A percentile compares a stretch with the other conserved stretches of the same genome.
These are phyloP conservation scores for Saccharomycopsis schoenii DNA, from an alignment of 805 yeast species.

Conservation along the genomic window DNA sequence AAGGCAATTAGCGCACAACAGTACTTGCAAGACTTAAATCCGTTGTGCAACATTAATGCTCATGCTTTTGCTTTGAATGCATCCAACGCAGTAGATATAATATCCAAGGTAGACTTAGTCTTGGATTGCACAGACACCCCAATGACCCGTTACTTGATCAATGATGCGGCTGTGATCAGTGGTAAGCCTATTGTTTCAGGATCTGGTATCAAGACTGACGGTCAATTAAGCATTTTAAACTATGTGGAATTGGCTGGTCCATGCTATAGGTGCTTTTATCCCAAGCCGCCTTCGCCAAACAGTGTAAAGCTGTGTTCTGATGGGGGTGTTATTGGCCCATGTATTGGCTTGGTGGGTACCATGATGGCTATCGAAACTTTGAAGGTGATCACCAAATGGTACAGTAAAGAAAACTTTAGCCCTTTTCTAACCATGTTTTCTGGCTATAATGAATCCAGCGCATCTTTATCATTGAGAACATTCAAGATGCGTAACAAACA, in stretches of 20 bases:
- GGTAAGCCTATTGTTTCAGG: constrained; percentile 79
- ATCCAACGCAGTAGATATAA: constrained; percentile 52
- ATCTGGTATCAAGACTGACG: constrained; percentile 84
- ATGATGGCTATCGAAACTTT: constrained; percentile 85
- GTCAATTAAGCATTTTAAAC: constrained; percentile 75
- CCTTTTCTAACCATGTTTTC: constrained; percentile 65
- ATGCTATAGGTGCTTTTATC: constrained; percentile 90
- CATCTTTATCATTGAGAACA: constrained; percentile 47
- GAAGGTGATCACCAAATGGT: constrained; percentile 54
- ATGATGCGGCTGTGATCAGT: constrained; percentile 67
- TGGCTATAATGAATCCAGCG: constrained; percentile 43
- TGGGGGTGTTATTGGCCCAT: constrained; percentile 92
- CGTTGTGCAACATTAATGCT: constrained; percentile 46
- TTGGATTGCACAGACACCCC: constrained; percentile 96
- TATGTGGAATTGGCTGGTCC: constrained; percentile 58
- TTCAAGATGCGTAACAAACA: constrained; percentile 74
- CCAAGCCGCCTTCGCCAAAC: constrained; percentile 79
- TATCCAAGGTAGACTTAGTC: constrained; percentile 60
- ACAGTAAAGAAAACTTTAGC: constrained; percentile 40
- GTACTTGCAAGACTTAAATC: constrained; percentile 50
- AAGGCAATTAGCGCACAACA: constrained; percentile 75
- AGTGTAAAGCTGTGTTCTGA: constrained; percentile 80
- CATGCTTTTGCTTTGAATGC: constrained; percentile 43
- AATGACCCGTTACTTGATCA: constrained; percentile 71
- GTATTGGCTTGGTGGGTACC: constrained; percentile 85